Evolutionary conservation across 805 yeast genomes (phyloP).

Genomic region (Yamadazyma olivae): DNA sequence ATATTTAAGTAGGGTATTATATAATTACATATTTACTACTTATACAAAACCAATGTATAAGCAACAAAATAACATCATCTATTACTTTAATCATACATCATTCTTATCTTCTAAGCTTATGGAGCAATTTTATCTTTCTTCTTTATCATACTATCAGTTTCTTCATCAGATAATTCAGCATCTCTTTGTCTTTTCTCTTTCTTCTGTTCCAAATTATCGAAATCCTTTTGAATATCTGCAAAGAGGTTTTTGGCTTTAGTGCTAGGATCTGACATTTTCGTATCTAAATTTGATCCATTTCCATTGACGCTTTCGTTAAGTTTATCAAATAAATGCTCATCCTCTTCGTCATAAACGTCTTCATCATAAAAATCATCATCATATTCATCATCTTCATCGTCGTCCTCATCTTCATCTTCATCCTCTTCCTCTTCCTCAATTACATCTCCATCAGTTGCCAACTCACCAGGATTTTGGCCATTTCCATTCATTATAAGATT

Average conservation of each 20-base stretch:
- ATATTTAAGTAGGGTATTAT: too few species aligned
- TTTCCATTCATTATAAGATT: conserved; percentile 1
- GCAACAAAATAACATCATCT: too few species aligned
- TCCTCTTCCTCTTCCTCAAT: conserved; percentile 9
- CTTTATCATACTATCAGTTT: not conserved
- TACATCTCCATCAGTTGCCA: conserved; percentile 11
- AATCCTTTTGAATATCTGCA: conserved; percentile 16
- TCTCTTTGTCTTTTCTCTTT: conserved; percentile 18
- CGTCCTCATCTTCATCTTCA: conserved; percentile 9
- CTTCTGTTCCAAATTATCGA: conserved; percentile 3
- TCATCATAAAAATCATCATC: conserved; percentile 7
- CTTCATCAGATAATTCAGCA: conserved; percentile 2
- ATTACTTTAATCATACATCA: too few species aligned
- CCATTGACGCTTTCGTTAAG: not conserved
- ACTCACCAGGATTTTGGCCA: conserved; percentile 2
- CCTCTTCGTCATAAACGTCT: conserved; percentile 2
- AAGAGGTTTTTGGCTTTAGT: conserved; percentile 13
- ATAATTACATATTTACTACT: too few species aligned
- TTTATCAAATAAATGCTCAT: conserved; percentile 4
- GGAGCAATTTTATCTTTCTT: not conserved
- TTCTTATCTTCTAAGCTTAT: too few species aligned
- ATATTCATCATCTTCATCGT: conserved; percentile 5
- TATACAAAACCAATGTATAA: too few species aligned
- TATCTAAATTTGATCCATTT: too few species aligned
- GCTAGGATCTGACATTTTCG: conserved; percentile 6